Percentiles rank a stretch among this genome's conserved stretches.
Conservation (phyloP, 2,329 filamentous ascomycete species). For the Fulvia fulva region DNA sequence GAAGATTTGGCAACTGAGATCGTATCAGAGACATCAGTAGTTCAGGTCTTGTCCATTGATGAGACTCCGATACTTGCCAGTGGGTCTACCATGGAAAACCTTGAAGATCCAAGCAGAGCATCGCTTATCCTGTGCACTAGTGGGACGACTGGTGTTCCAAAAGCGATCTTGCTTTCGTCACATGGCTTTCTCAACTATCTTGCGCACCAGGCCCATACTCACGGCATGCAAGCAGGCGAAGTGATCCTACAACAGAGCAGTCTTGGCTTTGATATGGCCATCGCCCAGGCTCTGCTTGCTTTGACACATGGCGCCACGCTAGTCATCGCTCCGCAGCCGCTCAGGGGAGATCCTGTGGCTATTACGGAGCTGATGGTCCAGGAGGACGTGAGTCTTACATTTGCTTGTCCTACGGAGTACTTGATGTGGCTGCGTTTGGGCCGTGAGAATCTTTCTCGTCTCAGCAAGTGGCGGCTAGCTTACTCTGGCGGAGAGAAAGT, state of each 20-base stretch:
- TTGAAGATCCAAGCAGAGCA: conserved; percentile 11
- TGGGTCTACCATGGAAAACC: background rate
- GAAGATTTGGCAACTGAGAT: background rate
- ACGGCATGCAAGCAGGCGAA: conserved; percentile 18
- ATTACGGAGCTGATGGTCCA: conserved; percentile 37
- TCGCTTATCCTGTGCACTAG: conserved; percentile 17
- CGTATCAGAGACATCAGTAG: background rate
- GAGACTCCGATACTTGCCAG: background rate
- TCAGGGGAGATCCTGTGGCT: conserved; percentile 34
- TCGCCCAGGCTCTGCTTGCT: conserved; percentile 37
- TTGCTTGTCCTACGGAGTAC: conserved; percentile 43
- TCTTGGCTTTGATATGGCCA: conserved; percentile 41
- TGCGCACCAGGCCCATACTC: conserved; percentile 6
- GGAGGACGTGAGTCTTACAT: conserved; percentile 38
- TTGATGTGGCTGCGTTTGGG: conserved; percentile 21
- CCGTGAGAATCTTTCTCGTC: conserved; percentile 4
- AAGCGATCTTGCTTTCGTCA: conserved; percentile 16
- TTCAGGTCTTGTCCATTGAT: conserved; percentile 7
- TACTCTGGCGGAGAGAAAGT: conserved; percentile 34
- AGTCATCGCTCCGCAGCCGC: conserved; percentile 32
- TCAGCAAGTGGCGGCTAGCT: conserved; percentile 31
- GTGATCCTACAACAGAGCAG: conserved; percentile 38
- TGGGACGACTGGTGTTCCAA: conserved; percentile 17
- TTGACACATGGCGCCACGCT: conserved; percentile 38
- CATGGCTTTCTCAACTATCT: conserved; percentile 14